phyloP scores from a whole-genome alignment of 176 grass and related monocot species.

The Musa schizocarpa region DNA sequence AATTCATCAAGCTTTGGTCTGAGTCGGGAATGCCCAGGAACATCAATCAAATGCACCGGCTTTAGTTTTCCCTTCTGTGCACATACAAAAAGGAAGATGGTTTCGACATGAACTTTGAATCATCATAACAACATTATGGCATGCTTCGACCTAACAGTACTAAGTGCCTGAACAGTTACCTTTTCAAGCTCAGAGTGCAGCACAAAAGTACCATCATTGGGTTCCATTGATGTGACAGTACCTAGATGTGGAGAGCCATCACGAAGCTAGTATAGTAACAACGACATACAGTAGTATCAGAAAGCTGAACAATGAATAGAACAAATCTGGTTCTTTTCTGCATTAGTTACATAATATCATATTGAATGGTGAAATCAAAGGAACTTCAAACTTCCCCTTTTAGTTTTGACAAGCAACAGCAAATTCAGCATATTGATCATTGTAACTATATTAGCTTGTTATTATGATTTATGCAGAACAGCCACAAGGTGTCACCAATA shows the following conservation, averaged over 20 bases:
- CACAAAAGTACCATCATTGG: slow-evolving; percentile 75
- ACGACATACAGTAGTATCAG: slow-evolving; percentile 5
- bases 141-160: not conserved
- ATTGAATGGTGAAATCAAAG: not conserved
- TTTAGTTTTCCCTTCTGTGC: slow-evolving; percentile 60
- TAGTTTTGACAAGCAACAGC: not conserved
- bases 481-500: not conserved
- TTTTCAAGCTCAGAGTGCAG: slow-evolving; percentile 60
- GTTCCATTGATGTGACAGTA: slow-evolving; percentile 94
- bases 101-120: not conserved
- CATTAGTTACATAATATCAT: not conserved
- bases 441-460: not conserved
- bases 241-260: slow-evolving; percentile 89
- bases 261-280: slow-evolving; percentile 50
- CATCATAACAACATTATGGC: not conserved
- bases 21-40: slow-evolving; percentile 91
- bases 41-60: slow-evolving; percentile 84
- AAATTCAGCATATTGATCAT: not conserved
- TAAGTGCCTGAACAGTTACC: slow-evolving; percentile 27
- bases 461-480: not conserved
- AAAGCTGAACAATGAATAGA: not conserved
- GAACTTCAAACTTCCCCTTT: not conserved
- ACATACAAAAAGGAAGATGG: slow-evolving; percentile 10
- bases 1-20: slow-evolving; percentile 84
- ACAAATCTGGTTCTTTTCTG: not conserved